These are phyloP conservation scores for Leccinum solheimii DNA, from an alignment of 1,284 basidiomycete genomes.

Conservation along the genomic window DNA sequence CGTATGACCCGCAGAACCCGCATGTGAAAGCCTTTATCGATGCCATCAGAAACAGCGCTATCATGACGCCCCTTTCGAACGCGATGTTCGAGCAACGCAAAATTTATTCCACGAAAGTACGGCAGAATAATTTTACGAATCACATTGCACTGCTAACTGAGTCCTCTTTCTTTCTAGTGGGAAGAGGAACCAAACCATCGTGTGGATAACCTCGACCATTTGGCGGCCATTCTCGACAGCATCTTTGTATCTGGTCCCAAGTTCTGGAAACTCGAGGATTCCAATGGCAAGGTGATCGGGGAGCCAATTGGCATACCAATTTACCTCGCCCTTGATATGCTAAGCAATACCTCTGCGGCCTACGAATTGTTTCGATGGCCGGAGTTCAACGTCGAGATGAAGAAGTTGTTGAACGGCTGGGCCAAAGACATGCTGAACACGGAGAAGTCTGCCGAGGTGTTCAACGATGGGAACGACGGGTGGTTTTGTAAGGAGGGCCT, in stretches of 20 bases:
- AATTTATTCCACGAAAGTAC: constrained; percentile 8
- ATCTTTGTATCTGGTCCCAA: constrained; percentile 11
- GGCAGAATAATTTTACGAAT: neutral
- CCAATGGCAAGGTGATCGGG: constrained; percentile 8
- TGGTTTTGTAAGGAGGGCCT: neutral
- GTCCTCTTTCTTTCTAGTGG: constrained; percentile 2
- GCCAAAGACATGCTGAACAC: constrained; percentile 8
- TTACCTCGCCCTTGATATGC: constrained; percentile 24
- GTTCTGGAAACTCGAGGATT: constrained; percentile 6
- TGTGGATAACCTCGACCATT: constrained; percentile 5
- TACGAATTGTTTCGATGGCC: constrained; percentile 21
- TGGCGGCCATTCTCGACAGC: constrained; percentile 13
- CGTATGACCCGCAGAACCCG: too few species aligned
- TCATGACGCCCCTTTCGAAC: neutral
- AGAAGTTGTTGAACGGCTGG: constrained; percentile 8
- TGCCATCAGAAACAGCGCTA: too few species aligned
- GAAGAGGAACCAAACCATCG: neutral
- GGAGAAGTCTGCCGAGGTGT: neutral
- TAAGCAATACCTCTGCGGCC: constrained; percentile 27
- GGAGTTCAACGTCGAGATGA: neutral
- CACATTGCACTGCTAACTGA: neutral
- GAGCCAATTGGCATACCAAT: constrained; percentile 24
- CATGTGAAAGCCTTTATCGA: too few species aligned
- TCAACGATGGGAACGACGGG: neutral
- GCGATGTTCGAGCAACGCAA: constrained; percentile 17